Percentiles rank a stretch among this genome's conserved stretches.
phyloP scores from a whole-genome alignment of 805 yeast species.

The Tetrapisispora iriomotensis region DNA sequence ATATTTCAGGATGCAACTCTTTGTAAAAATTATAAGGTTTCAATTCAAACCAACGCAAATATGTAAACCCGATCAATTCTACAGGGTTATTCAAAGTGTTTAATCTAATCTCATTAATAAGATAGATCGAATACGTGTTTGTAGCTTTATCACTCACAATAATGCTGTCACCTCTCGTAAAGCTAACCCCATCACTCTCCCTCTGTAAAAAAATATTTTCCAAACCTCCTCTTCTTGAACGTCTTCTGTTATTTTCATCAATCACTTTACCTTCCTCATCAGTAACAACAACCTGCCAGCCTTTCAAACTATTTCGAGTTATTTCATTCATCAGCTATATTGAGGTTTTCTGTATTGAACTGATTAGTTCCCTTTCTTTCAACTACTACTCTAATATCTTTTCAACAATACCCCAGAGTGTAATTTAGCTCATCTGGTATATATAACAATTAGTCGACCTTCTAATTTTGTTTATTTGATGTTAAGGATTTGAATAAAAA shows the following conservation, averaged over 20 bases:
- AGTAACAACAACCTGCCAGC: slow-evolving; percentile 23
- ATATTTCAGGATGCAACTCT: slow-evolving; percentile 9
- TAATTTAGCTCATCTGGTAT: too few relatives aligned
- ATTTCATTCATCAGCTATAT: slow-evolving; percentile 3
- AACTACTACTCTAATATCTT: too few relatives aligned
- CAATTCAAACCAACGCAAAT: slow-evolving; percentile 33
- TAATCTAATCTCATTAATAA: slow-evolving; percentile 39
- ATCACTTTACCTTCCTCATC: slow-evolving; percentile 22
- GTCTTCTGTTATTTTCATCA: slow-evolving; percentile 12
- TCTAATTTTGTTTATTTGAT: too few relatives aligned
- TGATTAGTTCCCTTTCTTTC: too few relatives aligned
- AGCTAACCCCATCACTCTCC: slow-evolving; percentile 36
- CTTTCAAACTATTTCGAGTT: not conserved
- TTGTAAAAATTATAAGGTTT: slow-evolving; percentile 18
- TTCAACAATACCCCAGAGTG: too few relatives aligned
- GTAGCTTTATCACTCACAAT: slow-evolving; percentile 29
- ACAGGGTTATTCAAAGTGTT: slow-evolving; percentile 38
- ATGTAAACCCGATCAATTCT: slow-evolving; percentile 39
- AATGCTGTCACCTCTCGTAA: slow-evolving; percentile 43
- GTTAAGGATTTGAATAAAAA: too few relatives aligned
- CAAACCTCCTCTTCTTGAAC: slow-evolving; percentile 6
- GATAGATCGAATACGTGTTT: slow-evolving; percentile 31
- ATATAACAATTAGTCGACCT: too few relatives aligned
- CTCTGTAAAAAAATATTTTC: slow-evolving; percentile 25
- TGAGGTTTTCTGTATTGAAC: too few relatives aligned